Percentiles rank a stretch among this genome's conserved stretches.
Evolutionary conservation across 768 basidiomycete species (phyloP).

Genomic region (Pisolithus orientalis): DNA sequence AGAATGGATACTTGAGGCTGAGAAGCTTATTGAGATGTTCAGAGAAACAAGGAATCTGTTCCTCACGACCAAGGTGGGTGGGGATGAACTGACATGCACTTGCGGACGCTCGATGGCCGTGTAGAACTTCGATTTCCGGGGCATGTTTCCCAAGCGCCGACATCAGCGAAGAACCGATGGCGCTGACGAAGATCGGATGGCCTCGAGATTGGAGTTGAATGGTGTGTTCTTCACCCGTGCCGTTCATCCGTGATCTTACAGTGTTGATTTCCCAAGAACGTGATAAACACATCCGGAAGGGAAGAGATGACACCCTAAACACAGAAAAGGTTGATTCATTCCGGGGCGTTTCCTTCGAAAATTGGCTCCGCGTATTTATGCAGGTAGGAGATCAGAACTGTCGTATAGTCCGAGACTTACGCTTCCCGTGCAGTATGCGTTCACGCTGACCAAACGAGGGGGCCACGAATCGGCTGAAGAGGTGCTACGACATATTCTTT

Average conservation of each 20-base stretch:
- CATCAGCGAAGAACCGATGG: conserved; percentile 37
- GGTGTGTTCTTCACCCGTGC: conserved; percentile 35
- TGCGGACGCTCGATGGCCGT: conserved; percentile 1
- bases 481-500: conserved; percentile 64
- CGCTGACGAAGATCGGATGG: conserved; percentile 66
- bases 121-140: conserved; percentile 53
- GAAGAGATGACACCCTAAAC: conserved; percentile 35
- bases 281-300: conserved; percentile 48
- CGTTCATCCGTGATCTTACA: neutral
- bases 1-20: conserved; percentile 80
- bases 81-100: conserved; percentile 12
- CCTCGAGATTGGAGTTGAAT: conserved; percentile 65
- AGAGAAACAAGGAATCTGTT: conserved; percentile 83
- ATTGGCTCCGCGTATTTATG: conserved; percentile 82
- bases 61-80: conserved; percentile 63
- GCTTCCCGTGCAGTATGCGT: conserved; percentile 53
- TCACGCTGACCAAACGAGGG: conserved; percentile 56
- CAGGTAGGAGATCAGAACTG: conserved; percentile 45
- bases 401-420: neutral
- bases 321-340: conserved; percentile 55
- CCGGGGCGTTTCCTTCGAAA: conserved; percentile 74
- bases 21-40: conserved; percentile 83
- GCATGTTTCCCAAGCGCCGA: conserved; percentile 56
- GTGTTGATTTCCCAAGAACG: conserved; percentile 37
- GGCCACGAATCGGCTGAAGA: conserved; percentile 68